Conservation (phyloP, 202 grass and related monocot species). For the Bolboschoenoplectus hybrid region DNA sequence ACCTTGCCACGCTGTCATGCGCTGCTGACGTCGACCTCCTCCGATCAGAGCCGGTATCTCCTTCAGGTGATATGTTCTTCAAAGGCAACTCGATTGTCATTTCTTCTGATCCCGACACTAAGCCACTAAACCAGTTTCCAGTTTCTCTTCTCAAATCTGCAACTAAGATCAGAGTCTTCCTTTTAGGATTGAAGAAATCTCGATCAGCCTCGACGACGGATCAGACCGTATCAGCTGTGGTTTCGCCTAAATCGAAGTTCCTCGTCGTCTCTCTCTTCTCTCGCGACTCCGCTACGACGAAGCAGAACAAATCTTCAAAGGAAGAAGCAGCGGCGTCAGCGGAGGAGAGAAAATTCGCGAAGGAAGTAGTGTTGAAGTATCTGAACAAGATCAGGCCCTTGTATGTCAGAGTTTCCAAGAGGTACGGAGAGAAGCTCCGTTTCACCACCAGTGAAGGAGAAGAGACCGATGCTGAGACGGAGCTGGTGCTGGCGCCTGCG, state of each 20-base stretch:
- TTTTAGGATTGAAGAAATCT: constrained; percentile 73
- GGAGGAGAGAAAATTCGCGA: constrained; percentile 79
- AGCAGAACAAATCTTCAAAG: constrained; percentile 25
- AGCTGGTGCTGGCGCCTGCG: constrained; percentile 22
- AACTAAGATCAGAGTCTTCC: constrained; percentile 82
- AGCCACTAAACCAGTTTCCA: constrained; percentile 24
- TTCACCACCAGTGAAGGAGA: constrained; percentile 53
- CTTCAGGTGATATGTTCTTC: constrained; percentile 45
- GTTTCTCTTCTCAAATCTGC: constrained; percentile 66
- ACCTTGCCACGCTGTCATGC: constrained; percentile 58
- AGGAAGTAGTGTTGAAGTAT: constrained; percentile 88
- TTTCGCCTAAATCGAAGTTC: constrained; percentile 48
- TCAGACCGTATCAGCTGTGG: not conserved
- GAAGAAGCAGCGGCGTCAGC: constrained; percentile 42
- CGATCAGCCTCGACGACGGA: constrained; percentile 42
- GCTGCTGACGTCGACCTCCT: constrained; percentile 36
- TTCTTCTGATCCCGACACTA: constrained; percentile 30
- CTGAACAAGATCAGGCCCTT: constrained; percentile 93
- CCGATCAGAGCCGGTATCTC: constrained; percentile 38
- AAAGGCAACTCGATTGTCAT: constrained; percentile 48
- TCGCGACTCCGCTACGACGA: constrained; percentile 46
- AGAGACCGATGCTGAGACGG: constrained; percentile 61
- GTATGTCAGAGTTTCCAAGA: constrained; percentile 81
- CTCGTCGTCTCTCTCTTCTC: constrained; percentile 77
- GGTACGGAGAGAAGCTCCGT: constrained; percentile 73